Conservation (phyloP, 108 stramenopile genomes). For the Fistulifera solaris region DNA sequence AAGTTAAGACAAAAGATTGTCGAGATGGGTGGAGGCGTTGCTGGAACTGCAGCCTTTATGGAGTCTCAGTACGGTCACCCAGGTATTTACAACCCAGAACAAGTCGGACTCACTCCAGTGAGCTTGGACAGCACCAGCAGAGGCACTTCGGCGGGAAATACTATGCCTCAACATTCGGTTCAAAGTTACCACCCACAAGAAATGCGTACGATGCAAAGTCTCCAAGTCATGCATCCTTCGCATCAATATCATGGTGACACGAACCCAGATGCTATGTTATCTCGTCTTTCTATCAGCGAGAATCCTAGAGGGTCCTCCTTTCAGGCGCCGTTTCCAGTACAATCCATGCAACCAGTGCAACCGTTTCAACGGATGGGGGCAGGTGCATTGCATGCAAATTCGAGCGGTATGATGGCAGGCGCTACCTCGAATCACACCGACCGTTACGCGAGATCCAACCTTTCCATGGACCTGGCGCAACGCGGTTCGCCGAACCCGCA, state of each 20-base stretch:
- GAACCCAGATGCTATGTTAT: neutral
- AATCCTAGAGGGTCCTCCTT: too few species aligned
- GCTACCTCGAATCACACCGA: too few species aligned
- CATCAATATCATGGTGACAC: slow-evolving; percentile 1
- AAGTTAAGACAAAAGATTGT: slow-evolving; percentile 57
- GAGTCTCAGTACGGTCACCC: slow-evolving; percentile 8
- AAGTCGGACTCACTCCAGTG: neutral
- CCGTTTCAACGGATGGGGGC: too few species aligned
- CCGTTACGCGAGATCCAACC: too few species aligned
- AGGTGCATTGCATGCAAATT: too few species aligned
- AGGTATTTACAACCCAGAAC: neutral
- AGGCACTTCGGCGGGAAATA: neutral
- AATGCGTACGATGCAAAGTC: neutral
- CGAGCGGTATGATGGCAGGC: too few species aligned
- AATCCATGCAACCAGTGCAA: too few species aligned
- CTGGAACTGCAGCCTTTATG: slow-evolving; percentile 14
- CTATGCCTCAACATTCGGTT: slow-evolving; percentile 3
- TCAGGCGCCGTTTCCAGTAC: too few species aligned
- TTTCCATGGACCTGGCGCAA: too few species aligned
- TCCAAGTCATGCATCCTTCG: neutral
- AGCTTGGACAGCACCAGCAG: neutral
- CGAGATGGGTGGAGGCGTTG: slow-evolving; percentile 27
- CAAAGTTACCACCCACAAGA: slow-evolving; percentile 4
- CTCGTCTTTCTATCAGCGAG: neutral
- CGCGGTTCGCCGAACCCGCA: neutral